These are phyloP conservation scores for Talaromyces sp. DNA, from an alignment of 2,329 filamentous ascomycete genomes.

Conservation along the genomic window DNA sequence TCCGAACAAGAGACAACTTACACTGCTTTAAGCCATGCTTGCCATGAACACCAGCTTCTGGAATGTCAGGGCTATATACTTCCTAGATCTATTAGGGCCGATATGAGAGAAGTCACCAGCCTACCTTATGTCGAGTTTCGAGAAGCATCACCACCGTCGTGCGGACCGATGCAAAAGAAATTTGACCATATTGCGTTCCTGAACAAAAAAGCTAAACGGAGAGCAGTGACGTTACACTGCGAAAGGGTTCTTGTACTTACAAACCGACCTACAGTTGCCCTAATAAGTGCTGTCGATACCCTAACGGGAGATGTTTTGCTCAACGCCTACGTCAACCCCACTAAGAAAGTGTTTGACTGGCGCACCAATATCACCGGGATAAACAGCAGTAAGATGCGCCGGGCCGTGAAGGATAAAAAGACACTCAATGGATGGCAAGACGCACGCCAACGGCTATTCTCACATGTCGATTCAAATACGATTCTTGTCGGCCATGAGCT, in stretches of 20 bases:
- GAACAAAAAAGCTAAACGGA: not conserved
- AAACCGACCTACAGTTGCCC: conserved; percentile 28
- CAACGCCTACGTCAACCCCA: conserved; percentile 38
- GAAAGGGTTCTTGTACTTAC: conserved; percentile 42
- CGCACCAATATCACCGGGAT: conserved; percentile 38
- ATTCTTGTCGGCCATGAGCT: conserved; percentile 47
- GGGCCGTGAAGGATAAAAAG: conserved; percentile 24
- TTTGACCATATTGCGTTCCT: too few species aligned
- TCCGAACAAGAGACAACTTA: not conserved
- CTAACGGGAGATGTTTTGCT: conserved; percentile 45
- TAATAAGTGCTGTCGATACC: conserved; percentile 40
- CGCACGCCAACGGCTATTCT: conserved; percentile 41
- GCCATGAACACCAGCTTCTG: not conserved
- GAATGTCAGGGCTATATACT: conserved; percentile 1
- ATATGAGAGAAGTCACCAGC: not conserved
- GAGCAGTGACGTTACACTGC: conserved; percentile 43
- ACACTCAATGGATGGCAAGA: conserved; percentile 38
- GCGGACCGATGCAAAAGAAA: too few species aligned
- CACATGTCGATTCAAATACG: conserved; percentile 39
- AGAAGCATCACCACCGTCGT: not conserved
- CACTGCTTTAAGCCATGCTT: not conserved
- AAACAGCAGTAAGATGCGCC: conserved; percentile 23
- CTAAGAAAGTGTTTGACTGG: conserved; percentile 29
- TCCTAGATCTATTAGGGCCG: not conserved
- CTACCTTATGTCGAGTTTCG: conserved; percentile 1